Percentiles rank a stretch among this genome's conserved stretches.
These are phyloP conservation scores for Selaginella tamariscina DNA, from an alignment of 75 land plant genomes.

Conservation along the genomic window DNA sequence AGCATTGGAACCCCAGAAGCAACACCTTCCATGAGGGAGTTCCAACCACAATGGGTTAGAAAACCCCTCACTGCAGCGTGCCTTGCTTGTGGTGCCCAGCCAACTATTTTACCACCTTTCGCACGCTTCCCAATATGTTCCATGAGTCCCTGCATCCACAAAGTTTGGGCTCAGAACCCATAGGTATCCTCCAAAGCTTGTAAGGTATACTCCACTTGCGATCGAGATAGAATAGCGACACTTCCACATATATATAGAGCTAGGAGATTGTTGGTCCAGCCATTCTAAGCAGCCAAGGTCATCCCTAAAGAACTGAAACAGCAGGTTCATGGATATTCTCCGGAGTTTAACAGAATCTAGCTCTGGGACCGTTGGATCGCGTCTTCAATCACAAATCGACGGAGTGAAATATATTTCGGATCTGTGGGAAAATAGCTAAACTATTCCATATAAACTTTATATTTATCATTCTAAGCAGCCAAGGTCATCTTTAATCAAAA, in stretches of 20 bases:
- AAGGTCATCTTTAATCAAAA: too few species aligned
- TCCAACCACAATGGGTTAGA: too few species aligned
- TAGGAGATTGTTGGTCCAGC: conserved; percentile 8
- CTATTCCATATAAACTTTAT: too few species aligned
- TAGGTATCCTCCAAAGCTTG: background rate
- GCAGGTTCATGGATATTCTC: too few species aligned
- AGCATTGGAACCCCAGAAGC: too few species aligned
- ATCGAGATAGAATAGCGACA: background rate
- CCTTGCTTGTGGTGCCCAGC: background rate
- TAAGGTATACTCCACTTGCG: background rate
- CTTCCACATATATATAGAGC: background rate
- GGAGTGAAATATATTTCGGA: too few species aligned
- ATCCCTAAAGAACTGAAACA: background rate
- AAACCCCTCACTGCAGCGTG: background rate
- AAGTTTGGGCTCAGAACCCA: background rate
- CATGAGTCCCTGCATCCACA: background rate
- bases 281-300: background rate
- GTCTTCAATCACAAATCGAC: too few species aligned
- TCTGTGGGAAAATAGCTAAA: too few species aligned
- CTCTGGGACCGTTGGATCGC: too few species aligned
- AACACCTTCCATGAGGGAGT: too few species aligned
- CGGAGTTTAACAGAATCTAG: too few species aligned
- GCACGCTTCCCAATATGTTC: background rate
- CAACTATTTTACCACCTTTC: background rate
- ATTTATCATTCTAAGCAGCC: too few species aligned